These are phyloP conservation scores for Suhomyces bokatorum DNA, from an alignment of 1,139 yeast genomes.

Conservation along the genomic window DNA sequence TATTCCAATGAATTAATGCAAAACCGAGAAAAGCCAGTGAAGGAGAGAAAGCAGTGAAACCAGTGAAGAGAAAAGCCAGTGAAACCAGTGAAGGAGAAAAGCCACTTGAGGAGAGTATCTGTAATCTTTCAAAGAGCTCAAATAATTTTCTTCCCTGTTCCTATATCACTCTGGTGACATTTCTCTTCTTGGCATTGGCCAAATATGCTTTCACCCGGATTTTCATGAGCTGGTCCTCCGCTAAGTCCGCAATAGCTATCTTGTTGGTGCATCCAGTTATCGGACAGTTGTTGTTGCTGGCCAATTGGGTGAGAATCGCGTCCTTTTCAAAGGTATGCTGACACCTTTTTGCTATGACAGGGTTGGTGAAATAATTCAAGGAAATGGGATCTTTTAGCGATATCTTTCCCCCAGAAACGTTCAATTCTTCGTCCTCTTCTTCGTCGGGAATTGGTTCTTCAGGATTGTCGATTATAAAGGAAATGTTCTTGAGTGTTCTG, in stretches of 20 bases:
- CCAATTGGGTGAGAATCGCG: slow-evolving; percentile 38
- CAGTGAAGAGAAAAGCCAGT: no score
- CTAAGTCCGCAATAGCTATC: slow-evolving; percentile 32
- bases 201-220: slow-evolving; percentile 47
- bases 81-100: no score
- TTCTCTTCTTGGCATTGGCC: slow-evolving; percentile 12
- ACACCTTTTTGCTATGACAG: slow-evolving; percentile 56
- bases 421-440: slow-evolving; percentile 55
- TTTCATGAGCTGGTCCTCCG: slow-evolving; percentile 49
- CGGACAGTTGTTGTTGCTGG: slow-evolving; percentile 38
- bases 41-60: no score
- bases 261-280: slow-evolving; percentile 46
- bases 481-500: slow-evolving; percentile 27
- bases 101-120: no score
- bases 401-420: slow-evolving; percentile 66
- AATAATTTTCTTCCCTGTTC: no score
- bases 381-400: slow-evolving; percentile 69
- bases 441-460: slow-evolving; percentile 42
- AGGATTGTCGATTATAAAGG: slow-evolving; percentile 37
- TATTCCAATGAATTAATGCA: no score
- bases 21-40: no score
- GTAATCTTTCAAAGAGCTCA: no score
- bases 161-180: slow-evolving; percentile 15
- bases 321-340: slow-evolving; percentile 60
- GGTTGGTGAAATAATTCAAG: slow-evolving; percentile 47